Percentiles rank a stretch among this genome's conserved stretches.
These are phyloP conservation scores for Aureobasidium mangrovei DNA, from an alignment of 2,329 filamentous ascomycete species.

Conservation along the genomic window DNA sequence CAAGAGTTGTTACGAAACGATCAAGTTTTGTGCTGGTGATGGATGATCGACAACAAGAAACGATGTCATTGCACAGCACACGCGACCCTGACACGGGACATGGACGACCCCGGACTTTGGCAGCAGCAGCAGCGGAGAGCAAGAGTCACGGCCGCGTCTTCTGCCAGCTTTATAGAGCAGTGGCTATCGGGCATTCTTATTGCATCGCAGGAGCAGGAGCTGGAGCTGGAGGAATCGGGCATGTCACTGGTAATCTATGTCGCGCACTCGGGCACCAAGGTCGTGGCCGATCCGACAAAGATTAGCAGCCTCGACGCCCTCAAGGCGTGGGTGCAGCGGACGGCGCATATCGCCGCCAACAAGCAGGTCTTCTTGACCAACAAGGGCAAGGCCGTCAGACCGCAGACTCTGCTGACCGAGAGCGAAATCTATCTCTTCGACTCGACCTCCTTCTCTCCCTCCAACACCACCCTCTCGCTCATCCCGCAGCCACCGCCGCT, in stretches of 20 bases:
- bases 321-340: slow-evolving; percentile 67
- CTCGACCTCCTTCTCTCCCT: slow-evolving; percentile 45
- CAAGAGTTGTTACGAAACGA: too few relatives aligned
- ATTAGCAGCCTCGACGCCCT: slow-evolving; percentile 77
- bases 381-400: slow-evolving; percentile 74
- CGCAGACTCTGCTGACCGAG: slow-evolving; percentile 71
- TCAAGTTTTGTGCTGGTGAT: too few relatives aligned
- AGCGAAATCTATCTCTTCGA: slow-evolving; percentile 91
- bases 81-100: too few relatives aligned
- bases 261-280: slow-evolving; percentile 82
- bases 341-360: slow-evolving; percentile 63
- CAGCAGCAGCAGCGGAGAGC: too few relatives aligned
- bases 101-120: too few relatives aligned
- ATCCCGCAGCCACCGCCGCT: slow-evolving; percentile 50
- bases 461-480: slow-evolving; percentile 38
- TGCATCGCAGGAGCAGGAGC: too few relatives aligned
- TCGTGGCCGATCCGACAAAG: slow-evolving; percentile 66
- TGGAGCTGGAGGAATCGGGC: slow-evolving; percentile 21
- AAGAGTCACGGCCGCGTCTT: too few relatives aligned
- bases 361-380: slow-evolving; percentile 82
- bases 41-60: too few relatives aligned
- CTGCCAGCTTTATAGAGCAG: too few relatives aligned
- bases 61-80: too few relatives aligned
- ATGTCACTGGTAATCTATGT: slow-evolving; percentile 90
- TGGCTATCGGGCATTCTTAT: too few relatives aligned